phyloP scores from a whole-genome alignment of 495 filamentous ascomycete genomes.

The Delitschia confertaspora region DNA sequence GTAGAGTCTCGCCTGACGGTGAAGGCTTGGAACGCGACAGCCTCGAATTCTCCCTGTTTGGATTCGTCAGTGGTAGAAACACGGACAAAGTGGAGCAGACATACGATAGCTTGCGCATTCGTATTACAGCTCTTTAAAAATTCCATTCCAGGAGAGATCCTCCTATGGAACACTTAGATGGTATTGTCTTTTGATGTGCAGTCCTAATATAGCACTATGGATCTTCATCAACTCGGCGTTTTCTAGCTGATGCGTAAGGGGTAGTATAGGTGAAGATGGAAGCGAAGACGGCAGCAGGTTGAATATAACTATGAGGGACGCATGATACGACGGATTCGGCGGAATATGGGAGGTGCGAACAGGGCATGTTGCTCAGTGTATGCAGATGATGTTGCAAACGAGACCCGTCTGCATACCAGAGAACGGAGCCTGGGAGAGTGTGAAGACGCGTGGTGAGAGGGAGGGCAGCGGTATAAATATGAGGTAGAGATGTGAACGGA shows the following conservation, averaged over 20 bases:
- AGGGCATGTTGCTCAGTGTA: too few species aligned
- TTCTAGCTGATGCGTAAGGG: conserved; percentile 7
- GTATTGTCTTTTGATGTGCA: conserved; percentile 26
- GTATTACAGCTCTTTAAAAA: conserved; percentile 34
- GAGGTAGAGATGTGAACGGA: too few species aligned
- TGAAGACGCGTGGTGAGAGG: too few species aligned
- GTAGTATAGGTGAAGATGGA: not conserved
- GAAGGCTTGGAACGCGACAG: conserved; percentile 28
- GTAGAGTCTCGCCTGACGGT: conserved; percentile 15
- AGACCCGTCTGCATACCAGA: too few species aligned
- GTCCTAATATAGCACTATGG: conserved; percentile 21
- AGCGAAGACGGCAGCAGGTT: not conserved
- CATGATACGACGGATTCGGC: too few species aligned
- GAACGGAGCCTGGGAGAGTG: too few species aligned
- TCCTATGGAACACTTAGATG: conserved; percentile 33
- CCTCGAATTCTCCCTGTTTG: conserved; percentile 26
- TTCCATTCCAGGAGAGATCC: conserved; percentile 28
- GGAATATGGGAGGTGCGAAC: too few species aligned
- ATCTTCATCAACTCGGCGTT: conserved; percentile 28
- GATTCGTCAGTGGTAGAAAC: conserved; percentile 2
- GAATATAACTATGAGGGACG: conserved; percentile 1
- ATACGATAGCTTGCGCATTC: conserved; percentile 30
- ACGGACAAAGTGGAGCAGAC: not conserved
- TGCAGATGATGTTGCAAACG: too few species aligned
- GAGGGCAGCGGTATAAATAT: too few species aligned